These are phyloP conservation scores for Sarocladiaceae sp. DNA, from an alignment of 2,329 filamentous ascomycete genomes.

Conservation along the genomic window DNA sequence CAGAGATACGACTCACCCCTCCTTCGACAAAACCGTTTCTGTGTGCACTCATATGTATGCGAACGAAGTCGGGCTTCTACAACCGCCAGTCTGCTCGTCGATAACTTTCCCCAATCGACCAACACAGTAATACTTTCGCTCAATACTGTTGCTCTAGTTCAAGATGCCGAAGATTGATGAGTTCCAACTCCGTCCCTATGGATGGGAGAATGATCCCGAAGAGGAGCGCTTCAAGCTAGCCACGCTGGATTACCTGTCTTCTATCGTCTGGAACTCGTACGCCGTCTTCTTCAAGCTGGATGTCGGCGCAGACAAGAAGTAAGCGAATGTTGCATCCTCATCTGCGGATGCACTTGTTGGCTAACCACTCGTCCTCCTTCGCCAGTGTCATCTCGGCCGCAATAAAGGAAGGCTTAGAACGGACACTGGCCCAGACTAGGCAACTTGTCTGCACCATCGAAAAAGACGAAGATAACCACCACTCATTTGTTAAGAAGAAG, in stretches of 20 bases:
- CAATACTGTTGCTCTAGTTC: no score
- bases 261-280: constrained; percentile 29
- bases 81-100: no score
- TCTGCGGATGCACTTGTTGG: constrained; percentile 10
- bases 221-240: constrained; percentile 29
- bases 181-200: constrained; percentile 23
- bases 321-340: background rate
- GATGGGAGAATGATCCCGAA: constrained; percentile 29
- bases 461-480: constrained; percentile 27
- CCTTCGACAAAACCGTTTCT: no score
- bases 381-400: constrained; percentile 12
- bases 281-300: constrained; percentile 31
- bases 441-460: constrained; percentile 37
- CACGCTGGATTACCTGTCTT: constrained; percentile 29
- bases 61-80: no score
- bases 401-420: constrained; percentile 30
- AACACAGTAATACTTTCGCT: no score
- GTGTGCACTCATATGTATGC: no score
- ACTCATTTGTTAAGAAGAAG: constrained; percentile 30
- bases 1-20: no score
- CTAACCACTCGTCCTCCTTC: background rate
- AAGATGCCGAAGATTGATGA: constrained; percentile 21
- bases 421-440: constrained; percentile 30
- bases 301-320: constrained; percentile 21
- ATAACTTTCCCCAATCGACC: no score